A percentile compares a stretch with the other conserved stretches of the same genome.
Conservation (phyloP, 2,329 filamentous ascomycete genomes). For the Verticillium zaregamsianum region DNA sequence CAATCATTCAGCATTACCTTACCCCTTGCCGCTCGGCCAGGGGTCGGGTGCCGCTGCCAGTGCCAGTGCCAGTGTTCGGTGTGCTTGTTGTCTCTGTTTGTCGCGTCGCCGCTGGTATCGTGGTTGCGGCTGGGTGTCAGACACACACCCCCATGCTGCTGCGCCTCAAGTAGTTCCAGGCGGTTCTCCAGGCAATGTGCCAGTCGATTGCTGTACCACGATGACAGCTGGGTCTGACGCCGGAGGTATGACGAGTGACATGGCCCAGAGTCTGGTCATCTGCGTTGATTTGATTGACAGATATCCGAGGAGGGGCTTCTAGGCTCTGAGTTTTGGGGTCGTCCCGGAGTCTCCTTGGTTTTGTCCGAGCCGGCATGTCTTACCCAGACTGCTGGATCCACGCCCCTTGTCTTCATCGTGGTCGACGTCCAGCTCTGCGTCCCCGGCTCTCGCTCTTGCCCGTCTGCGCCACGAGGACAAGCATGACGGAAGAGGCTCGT, state of each 20-base stretch:
- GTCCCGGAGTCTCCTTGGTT: background rate
- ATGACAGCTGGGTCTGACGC: background rate
- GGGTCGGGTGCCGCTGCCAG: background rate
- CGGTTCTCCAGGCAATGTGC: background rate
- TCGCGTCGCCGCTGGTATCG: too few relatives aligned
- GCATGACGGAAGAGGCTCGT: background rate
- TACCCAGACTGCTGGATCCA: background rate
- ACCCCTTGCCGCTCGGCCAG: background rate
- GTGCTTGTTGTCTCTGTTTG: background rate
- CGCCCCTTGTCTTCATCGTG: background rate
- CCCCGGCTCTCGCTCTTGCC: background rate
- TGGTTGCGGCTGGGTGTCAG: background rate
- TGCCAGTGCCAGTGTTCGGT: background rate
- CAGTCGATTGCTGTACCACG: too few relatives aligned
- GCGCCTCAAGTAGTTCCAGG: background rate
- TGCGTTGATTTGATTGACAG: background rate
- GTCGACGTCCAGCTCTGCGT: background rate
- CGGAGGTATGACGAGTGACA: background rate
- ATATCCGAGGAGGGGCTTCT: background rate
- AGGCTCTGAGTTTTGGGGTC: background rate
- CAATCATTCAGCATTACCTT: background rate
- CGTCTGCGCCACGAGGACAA: background rate
- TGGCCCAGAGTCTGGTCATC: background rate
- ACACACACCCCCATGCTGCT: background rate
- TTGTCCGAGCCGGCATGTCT: background rate